Conservation (phyloP, 1,139 yeast genomes). For the Saccharomycopsis crataegensis region DNA sequence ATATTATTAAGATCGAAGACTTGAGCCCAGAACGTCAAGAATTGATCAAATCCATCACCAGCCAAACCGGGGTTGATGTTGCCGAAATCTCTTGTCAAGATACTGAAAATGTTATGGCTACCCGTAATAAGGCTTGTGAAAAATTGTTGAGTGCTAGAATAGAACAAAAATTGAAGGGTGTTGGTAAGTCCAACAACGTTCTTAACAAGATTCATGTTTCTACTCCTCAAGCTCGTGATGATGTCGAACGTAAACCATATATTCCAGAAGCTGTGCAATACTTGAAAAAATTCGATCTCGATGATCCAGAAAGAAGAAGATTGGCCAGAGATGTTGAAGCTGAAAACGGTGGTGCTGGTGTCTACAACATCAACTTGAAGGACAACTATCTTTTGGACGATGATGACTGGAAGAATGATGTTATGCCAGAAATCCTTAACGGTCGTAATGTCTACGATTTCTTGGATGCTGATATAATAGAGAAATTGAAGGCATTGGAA, state of each 20-base stretch:
- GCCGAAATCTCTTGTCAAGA: constrained; percentile 91
- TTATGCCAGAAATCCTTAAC: constrained; percentile 92
- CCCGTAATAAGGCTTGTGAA: constrained; percentile 96
- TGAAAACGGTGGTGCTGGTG: constrained; percentile 99
- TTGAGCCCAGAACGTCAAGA: constrained; percentile 70
- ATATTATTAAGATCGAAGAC: constrained; percentile 80
- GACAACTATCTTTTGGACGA: constrained; percentile 88
- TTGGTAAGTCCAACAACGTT: constrained; percentile 81
- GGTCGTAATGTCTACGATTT: constrained; percentile 97
- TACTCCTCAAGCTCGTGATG: constrained; percentile 83
- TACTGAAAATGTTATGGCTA: constrained; percentile 93
- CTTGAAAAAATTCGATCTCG: constrained; percentile 60
- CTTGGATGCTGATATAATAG: constrained; percentile 92
- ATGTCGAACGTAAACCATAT: constrained; percentile 64
- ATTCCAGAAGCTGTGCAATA: constrained; percentile 69
- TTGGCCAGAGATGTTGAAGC: constrained; percentile 85
- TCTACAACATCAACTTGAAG: constrained; percentile 84
- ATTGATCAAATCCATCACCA: constrained; percentile 53
- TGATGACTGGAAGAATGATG: constrained; percentile 95
- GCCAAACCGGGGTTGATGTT: constrained; percentile 78
- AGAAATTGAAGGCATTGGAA: constrained; percentile 88
- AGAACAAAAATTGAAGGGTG: constrained; percentile 92
- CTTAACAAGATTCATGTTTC: constrained; percentile 95
- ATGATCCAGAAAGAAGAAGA: constrained; percentile 75
- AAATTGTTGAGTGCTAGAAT: constrained; percentile 90